A percentile compares a stretch with the other conserved stretches of the same genome.
phyloP scores from a whole-genome alignment of 2,329 filamentous ascomycete species.

The Mariannaea elegans region DNA sequence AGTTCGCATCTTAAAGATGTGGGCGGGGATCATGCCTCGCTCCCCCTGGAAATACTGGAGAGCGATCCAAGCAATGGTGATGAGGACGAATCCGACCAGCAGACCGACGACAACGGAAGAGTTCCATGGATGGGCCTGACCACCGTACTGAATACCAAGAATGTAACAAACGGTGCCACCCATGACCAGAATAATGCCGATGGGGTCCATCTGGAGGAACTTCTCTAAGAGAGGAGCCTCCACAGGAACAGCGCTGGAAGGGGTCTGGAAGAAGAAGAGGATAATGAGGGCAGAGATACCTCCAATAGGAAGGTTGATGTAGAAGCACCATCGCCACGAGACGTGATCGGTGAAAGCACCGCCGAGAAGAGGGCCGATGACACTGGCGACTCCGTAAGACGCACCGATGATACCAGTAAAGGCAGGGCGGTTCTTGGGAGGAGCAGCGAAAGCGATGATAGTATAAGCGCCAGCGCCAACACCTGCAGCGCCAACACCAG shows the following conservation, averaged over 20 bases:
- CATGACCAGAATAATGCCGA: conserved; percentile 57
- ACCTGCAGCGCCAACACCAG: conserved; percentile 58
- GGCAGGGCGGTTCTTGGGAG: conserved; percentile 46
- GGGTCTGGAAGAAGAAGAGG: conserved; percentile 54
- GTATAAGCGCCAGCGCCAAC: conserved; percentile 59
- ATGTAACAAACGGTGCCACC: conserved; percentile 53
- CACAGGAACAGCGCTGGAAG: conserved; percentile 48
- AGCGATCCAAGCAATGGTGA: conserved; percentile 46
- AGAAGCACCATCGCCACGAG: conserved; percentile 52
- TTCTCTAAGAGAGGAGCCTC: conserved; percentile 52
- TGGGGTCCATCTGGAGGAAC: conserved; percentile 57
- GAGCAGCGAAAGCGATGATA: conserved; percentile 57
- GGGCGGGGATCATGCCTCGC: conserved; percentile 52
- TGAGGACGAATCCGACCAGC: conserved; percentile 50
- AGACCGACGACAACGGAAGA: conserved; percentile 52
- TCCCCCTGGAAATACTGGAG: conserved; percentile 56
- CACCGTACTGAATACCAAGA: conserved; percentile 59
- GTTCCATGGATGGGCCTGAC: conserved; percentile 54
- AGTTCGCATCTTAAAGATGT: conserved; percentile 50
- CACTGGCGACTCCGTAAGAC: conserved; percentile 47
- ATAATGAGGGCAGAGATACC: conserved; percentile 47
- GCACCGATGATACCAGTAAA: conserved; percentile 51
- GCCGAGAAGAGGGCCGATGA: conserved; percentile 49
- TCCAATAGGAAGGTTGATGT: conserved; percentile 51
- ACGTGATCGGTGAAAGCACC: conserved; percentile 50